A percentile compares a stretch with the other conserved stretches of the same genome.
These are phyloP conservation scores for Obba rivulosa DNA, from an alignment of 768 basidiomycete genomes.

Conservation along the genomic window DNA sequence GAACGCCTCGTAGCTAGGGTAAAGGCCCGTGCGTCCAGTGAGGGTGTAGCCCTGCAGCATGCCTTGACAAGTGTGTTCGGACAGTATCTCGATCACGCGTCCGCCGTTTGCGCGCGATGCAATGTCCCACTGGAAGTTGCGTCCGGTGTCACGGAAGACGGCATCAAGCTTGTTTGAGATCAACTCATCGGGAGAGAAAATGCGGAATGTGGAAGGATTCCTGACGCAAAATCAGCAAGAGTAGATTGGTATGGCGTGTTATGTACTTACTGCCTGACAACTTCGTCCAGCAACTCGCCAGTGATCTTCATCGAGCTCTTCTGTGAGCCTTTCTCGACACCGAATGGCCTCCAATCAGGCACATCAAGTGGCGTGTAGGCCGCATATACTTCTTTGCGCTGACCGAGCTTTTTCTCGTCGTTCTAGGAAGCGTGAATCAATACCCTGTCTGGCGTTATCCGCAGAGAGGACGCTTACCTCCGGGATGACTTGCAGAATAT, in stretches of 20 bases:
- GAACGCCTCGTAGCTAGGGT: constrained; percentile 92
- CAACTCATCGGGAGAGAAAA: constrained; percentile 89
- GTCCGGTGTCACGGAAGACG: constrained; percentile 58
- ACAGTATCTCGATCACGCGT: constrained; percentile 83
- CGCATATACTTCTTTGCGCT: constrained; percentile 62
- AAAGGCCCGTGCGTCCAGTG: constrained; percentile 78
- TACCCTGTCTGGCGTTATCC: background rate
- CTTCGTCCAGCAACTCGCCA: constrained; percentile 51
- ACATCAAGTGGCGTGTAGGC: constrained; percentile 55
- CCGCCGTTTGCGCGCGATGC: constrained; percentile 66
- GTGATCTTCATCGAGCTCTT: constrained; percentile 76
- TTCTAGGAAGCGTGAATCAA: constrained; percentile 3
- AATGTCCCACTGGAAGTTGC: constrained; percentile 86
- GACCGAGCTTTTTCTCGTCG: constrained; percentile 62
- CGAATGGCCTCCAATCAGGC: constrained; percentile 59
- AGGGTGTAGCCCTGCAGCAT: constrained; percentile 93
- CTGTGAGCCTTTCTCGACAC: constrained; percentile 47
- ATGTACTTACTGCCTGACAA: constrained; percentile 44
- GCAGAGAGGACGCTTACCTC: constrained; percentile 12
- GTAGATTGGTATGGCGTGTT: background rate
- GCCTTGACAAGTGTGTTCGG: constrained; percentile 84
- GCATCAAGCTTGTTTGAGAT: constrained; percentile 86
- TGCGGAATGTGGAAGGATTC: constrained; percentile 76
- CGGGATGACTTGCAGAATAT: constrained; percentile 60
- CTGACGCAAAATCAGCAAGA: constrained; percentile 24